Conservation (phyloP, 2,329 filamentous ascomycete species). For the Fonsecaea nubica region DNA sequence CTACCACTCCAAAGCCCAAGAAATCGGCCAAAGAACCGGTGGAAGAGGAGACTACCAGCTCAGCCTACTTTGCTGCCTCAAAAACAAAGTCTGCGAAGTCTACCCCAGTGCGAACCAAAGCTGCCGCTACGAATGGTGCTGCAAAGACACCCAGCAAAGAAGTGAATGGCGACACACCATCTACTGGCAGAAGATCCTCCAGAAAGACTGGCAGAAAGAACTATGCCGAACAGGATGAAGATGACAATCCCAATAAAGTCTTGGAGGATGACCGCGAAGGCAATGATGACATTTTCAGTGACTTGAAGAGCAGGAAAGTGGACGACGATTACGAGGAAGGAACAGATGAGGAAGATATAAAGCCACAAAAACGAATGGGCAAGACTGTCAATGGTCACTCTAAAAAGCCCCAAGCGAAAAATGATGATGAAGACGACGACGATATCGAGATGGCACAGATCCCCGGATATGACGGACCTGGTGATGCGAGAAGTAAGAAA, state of each 20-base stretch:
- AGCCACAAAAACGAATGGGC: slow-evolving; percentile 46
- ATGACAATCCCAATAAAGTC: slow-evolving; percentile 64
- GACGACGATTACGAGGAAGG: slow-evolving; percentile 73
- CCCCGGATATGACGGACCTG: slow-evolving; percentile 40
- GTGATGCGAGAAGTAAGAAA: slow-evolving; percentile 48
- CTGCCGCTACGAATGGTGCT: slow-evolving; percentile 34
- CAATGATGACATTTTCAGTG: slow-evolving; percentile 84
- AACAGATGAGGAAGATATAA: slow-evolving; percentile 59
- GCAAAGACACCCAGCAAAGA: slow-evolving; percentile 33
- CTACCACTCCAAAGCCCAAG: slow-evolving; percentile 47
- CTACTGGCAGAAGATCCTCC: slow-evolving; percentile 38
- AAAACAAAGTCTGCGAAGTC: slow-evolving; percentile 54
- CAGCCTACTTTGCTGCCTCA: slow-evolving; percentile 66
- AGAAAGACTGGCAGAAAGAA: slow-evolving; percentile 45
- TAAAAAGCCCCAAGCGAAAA: slow-evolving; percentile 35
- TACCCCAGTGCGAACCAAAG: slow-evolving; percentile 36
- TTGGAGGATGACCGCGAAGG: slow-evolving; percentile 72
- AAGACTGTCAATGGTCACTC: slow-evolving; percentile 19
- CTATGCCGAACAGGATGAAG: slow-evolving; percentile 48
- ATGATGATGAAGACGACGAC: slow-evolving; percentile 46
- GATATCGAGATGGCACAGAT: slow-evolving; percentile 38
- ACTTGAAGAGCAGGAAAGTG: slow-evolving; percentile 68
- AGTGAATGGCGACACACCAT: slow-evolving; percentile 45
- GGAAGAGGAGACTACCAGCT: slow-evolving; percentile 65
- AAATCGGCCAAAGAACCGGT: slow-evolving; percentile 52